These are phyloP conservation scores for Wickerhamomyces ciferrii DNA, from an alignment of 805 yeast genomes.

Conservation along the genomic window DNA sequence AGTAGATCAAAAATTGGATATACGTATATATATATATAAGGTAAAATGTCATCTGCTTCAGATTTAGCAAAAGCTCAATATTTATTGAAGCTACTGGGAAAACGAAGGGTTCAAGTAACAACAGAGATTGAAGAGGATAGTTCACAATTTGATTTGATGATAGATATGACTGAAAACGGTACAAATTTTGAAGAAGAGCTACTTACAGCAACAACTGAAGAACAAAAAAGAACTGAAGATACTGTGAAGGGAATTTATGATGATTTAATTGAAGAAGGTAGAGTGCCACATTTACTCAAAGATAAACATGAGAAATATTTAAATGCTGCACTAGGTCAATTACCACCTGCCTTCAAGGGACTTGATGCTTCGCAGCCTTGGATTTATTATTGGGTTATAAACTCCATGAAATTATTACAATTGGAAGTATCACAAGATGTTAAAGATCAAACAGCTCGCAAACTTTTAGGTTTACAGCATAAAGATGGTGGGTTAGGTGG, in stretches of 20 bases:
- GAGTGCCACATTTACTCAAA: conserved; percentile 8
- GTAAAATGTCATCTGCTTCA: background rate
- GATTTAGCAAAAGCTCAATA: background rate
- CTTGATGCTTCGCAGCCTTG: conserved; percentile 92
- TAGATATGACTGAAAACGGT: conserved; percentile 6
- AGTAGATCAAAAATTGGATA: background rate
- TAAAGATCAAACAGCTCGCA: conserved; percentile 24
- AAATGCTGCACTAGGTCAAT: conserved; percentile 12
- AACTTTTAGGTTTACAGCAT: conserved; percentile 25
- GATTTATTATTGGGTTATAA: conserved; percentile 81
- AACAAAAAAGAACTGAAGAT: conserved; percentile 28
- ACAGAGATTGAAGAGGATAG: conserved; percentile 1
- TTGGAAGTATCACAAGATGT: conserved; percentile 18
- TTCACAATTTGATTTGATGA: conserved; percentile 8
- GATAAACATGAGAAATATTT: conserved; percentile 14
- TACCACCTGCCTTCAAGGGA: conserved; percentile 24
- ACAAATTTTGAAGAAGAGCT: conserved; percentile 22
- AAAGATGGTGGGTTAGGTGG: conserved; percentile 76
- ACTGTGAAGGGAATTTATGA: conserved; percentile 27
- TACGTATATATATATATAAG: background rate
- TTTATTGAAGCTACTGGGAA: conserved; percentile 7
- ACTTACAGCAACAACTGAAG: conserved; percentile 29
- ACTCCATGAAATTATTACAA: conserved; percentile 42
- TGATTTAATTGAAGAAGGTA: conserved; percentile 14
- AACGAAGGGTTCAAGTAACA: conserved; percentile 3